Conservation (phyloP, 2,329 filamentous ascomycete species). For the Knoxdaviesia proteae region DNA sequence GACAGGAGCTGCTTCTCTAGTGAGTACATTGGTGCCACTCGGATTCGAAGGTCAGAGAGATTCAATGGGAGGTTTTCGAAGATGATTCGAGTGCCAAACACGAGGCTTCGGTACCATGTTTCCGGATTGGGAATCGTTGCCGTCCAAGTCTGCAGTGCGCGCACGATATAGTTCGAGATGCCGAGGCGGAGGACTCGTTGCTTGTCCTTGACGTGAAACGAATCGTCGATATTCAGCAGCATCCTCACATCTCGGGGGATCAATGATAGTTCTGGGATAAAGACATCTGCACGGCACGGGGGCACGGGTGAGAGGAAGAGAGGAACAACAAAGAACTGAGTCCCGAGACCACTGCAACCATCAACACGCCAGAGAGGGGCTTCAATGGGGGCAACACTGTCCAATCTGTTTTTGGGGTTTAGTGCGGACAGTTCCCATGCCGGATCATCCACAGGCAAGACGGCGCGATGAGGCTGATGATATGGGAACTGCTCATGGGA, state of each 20-base stretch:
- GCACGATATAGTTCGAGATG: conserved; percentile 30
- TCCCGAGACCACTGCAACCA: conserved; percentile 33
- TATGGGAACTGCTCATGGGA: no score
- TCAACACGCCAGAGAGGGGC: conserved; percentile 35
- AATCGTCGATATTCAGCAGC: conserved; percentile 25
- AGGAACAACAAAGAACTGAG: conserved; percentile 34
- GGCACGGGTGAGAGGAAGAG: conserved; percentile 23
- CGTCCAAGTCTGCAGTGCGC: conserved; percentile 32
- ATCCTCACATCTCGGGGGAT: conserved; percentile 19
- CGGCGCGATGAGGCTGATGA: no score
- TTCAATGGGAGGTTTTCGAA: conserved; percentile 28
- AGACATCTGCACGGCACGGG: conserved; percentile 36
- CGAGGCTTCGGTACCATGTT: conserved; percentile 21
- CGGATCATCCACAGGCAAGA: neutral
- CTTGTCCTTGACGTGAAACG: conserved; percentile 34
- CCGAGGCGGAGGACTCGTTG: conserved; percentile 24
- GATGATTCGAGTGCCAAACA: conserved; percentile 37
- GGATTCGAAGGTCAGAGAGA: conserved; percentile 22
- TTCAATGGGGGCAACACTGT: conserved; percentile 25
- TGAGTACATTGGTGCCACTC: conserved; percentile 26
- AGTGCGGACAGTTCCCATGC: conserved; percentile 27
- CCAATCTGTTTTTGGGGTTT: conserved; percentile 40
- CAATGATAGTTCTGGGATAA: conserved; percentile 28
- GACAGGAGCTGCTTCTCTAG: conserved; percentile 31
- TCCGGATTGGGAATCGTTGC: conserved; percentile 10